Evolutionary conservation across 2,329 filamentous ascomycete species (phyloP).

Genomic region (Aspergillus pseudonomiae): DNA sequence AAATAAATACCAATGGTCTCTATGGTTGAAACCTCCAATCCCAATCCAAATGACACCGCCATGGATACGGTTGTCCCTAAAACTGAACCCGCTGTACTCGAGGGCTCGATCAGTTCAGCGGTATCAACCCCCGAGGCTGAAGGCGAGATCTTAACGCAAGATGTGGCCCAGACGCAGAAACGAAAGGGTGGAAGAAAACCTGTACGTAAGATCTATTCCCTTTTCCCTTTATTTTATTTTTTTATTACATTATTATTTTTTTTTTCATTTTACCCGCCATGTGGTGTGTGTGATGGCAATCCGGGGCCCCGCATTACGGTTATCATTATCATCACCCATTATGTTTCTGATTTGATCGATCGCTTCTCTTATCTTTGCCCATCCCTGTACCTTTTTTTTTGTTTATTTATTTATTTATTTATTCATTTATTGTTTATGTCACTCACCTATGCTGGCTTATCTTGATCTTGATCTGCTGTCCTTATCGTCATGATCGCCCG

Average conservation of each 20-base stretch:
- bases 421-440: constrained; percentile 11
- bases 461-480: not conserved
- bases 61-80: constrained; percentile 47
- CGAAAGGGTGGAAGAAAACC: constrained; percentile 97
- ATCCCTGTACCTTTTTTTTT: not conserved
- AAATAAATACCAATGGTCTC: constrained; percentile 44
- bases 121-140: constrained; percentile 52
- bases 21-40: constrained; percentile 44
- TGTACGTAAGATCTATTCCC: constrained; percentile 59
- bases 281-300: constrained; percentile 17
- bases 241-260: constrained; percentile 9
- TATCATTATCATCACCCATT: constrained; percentile 25
- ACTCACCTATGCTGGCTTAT: not conserved
- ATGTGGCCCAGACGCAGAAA: constrained; percentile 68
- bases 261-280: constrained; percentile 1
- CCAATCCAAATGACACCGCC: constrained; percentile 44
- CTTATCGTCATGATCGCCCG: not conserved
- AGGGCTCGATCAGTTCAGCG: constrained; percentile 48
- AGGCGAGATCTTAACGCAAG: constrained; percentile 43
- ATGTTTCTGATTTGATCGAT: constrained; percentile 8
- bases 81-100: constrained; percentile 40
- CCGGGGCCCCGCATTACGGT: constrained; percentile 35
- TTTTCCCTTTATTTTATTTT: constrained; percentile 17
- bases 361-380: constrained; percentile 12
- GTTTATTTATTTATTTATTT: constrained; percentile 8